Evolutionary conservation across 352 stramenopile species (phyloP), one percentile per base, ranked within the genome.

Genomic region (Globisporangium rhizosaccharum): DNA sequence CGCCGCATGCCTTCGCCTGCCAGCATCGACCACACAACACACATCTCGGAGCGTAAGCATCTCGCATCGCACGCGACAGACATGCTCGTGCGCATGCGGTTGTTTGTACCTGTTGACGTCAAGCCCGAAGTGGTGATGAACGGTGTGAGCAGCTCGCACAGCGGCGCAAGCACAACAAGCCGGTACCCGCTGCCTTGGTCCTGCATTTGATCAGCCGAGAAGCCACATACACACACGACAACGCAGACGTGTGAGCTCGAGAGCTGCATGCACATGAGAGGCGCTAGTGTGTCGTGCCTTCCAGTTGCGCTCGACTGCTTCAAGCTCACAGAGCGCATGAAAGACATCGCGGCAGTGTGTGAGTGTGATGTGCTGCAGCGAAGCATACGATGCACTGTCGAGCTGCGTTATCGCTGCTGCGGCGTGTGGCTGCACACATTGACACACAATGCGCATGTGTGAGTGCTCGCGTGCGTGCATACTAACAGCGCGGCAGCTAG

Each of bases 1-100:
- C 75, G 75, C 56, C 70, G 69, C 17, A 83, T 60, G 3, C 75
- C 75, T 2, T 68, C 59, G 51, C 75, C 75, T 85, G 51, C 25
- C 41, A 4, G 3, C 41, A n/a, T 8, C 12, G 15, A 14, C 41
- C 3, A 25, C n/a, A 47, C 10, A 23, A 47, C 11, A 56, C 23
- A 51, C n/a, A 65, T 50, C 9, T n/a, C 4, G 15, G 20, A 33
- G 46, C 2, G 3, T 23, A 26, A 37, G 8, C 23, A 52, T 26
- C 44, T 23, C 28, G 30, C 14, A 55, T 51, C 25, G 15, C 30
- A 45, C 12, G 28, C 37, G 18, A 25, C 14, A 37, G 25, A 47
- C 3, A 44, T 3, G 36, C 44, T 28, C 41, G 7, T 9, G 10
- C 9, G 48, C 10, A 2, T 1, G 41, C 7, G 44, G 18, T 20